Evolutionary conservation across 2,329 filamentous ascomycete genomes (phyloP).

Genomic region (Byssoonygena ceratinophila): DNA sequence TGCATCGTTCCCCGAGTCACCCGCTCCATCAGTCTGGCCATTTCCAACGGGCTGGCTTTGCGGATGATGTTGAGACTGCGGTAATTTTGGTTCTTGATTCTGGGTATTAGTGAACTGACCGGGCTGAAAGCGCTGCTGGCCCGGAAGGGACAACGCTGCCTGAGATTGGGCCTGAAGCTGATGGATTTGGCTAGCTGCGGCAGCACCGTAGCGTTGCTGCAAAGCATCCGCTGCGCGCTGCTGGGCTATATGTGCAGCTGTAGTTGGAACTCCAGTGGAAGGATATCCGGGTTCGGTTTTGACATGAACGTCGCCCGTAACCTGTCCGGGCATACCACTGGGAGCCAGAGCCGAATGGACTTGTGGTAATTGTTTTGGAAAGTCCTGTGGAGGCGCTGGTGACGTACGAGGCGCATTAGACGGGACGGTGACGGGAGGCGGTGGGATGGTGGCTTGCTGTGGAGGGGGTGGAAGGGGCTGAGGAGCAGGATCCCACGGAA

Average conservation of each 20-base stretch:
- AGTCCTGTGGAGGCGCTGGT: conserved; percentile 21
- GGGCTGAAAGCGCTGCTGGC: conserved; percentile 24
- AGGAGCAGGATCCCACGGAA: conserved; percentile 89
- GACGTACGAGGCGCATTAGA: conserved; percentile 36
- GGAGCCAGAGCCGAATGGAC: conserved; percentile 23
- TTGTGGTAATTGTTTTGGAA: conserved; percentile 23
- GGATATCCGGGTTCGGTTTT: conserved; percentile 44
- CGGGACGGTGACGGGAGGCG: conserved; percentile 32
- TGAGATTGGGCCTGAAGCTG: conserved; percentile 36
- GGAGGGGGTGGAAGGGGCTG: conserved; percentile 42
- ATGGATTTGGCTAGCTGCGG: conserved; percentile 35
- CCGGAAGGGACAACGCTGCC: conserved; percentile 27
- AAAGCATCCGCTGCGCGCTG: conserved; percentile 46
- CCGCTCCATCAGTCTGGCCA: conserved; percentile 66
- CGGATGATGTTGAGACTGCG: conserved; percentile 30
- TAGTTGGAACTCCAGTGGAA: conserved; percentile 25
- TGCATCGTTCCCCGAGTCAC: conserved; percentile 40
- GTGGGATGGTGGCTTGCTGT: conserved; percentile 33
- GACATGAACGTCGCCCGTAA: conserved; percentile 32
- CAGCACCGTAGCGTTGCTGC: conserved; percentile 38
- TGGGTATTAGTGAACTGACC: conserved; percentile 22
- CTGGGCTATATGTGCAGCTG: conserved; percentile 32
- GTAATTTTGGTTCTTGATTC: conserved; percentile 30
- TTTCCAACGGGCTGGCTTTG: conserved; percentile 37
- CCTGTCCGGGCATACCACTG: background rate